phyloP scores from a whole-genome alignment of 2,329 filamentous ascomycete genomes.

The Aspergillus sp. region DNA sequence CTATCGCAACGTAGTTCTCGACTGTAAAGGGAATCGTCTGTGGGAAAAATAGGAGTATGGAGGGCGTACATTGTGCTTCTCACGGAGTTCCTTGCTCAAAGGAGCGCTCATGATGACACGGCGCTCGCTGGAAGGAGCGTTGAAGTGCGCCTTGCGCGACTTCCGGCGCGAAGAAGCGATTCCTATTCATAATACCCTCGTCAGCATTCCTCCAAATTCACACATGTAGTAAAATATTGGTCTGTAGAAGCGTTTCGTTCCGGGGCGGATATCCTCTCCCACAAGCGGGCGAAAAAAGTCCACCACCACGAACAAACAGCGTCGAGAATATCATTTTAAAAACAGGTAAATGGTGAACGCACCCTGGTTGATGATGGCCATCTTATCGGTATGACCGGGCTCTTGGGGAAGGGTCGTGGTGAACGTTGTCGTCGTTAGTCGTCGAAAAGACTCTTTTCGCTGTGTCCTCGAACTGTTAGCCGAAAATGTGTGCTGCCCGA shows the following conservation, averaged over 20 bases:
- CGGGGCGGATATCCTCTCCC: too few relatives aligned
- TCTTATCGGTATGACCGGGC: slow-evolving; percentile 19
- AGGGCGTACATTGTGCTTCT: slow-evolving; percentile 90
- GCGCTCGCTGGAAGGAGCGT: slow-evolving; percentile 87
- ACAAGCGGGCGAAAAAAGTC: too few relatives aligned
- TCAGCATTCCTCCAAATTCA: too few relatives aligned
- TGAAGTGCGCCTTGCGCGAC: slow-evolving; percentile 98
- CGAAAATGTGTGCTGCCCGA: slow-evolving; percentile 16
- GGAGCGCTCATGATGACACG: slow-evolving; percentile 96
- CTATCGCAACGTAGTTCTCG: too few relatives aligned
- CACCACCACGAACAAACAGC: background rate
- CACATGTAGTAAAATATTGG: background rate
- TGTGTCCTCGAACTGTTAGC: slow-evolving; percentile 11
- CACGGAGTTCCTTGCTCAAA: slow-evolving; percentile 92
- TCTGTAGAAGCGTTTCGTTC: too few relatives aligned
- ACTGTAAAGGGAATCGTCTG: slow-evolving; percentile 1
- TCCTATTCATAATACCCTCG: slow-evolving; percentile 15
- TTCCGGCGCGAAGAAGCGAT: slow-evolving; percentile 81
- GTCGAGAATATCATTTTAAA: slow-evolving; percentile 1
- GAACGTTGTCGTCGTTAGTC: slow-evolving; percentile 16
- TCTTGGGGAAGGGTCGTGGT: slow-evolving; percentile 11
- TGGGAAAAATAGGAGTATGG: background rate
- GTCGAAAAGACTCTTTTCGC: slow-evolving; percentile 10
- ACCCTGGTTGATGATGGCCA: slow-evolving; percentile 28
- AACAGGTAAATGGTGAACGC: slow-evolving; percentile 12